Percentiles rank a stretch among this genome's conserved stretches.
phyloP scores from a whole-genome alignment of 371 early-diverging fungal genomes.

The Mucor racemosus region DNA sequence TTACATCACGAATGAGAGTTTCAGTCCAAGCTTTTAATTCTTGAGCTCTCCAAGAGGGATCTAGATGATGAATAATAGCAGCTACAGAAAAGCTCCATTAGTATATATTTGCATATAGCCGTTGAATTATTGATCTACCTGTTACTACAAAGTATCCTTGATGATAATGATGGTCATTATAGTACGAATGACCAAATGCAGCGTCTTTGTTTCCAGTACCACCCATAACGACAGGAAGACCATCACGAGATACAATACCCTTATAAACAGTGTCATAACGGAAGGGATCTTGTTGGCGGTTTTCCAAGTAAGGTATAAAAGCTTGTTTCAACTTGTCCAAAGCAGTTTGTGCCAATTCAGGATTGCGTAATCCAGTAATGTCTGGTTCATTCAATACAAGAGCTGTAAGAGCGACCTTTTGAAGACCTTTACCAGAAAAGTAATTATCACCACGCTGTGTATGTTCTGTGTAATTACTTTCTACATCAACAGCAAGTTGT shows the following conservation, averaged over 20 bases:
- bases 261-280: constrained; percentile 69
- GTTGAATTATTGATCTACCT: constrained; percentile 28
- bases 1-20: constrained; percentile 71
- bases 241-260: constrained; percentile 63
- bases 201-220: constrained; percentile 47
- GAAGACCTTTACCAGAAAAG: constrained; percentile 77
- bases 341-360: constrained; percentile 40
- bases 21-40: constrained; percentile 43
- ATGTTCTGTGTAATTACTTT: constrained; percentile 42
- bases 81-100: constrained; percentile 32
- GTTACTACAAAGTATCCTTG: constrained; percentile 70
- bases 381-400: constrained; percentile 58
- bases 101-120: background rate
- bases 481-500: constrained; percentile 45
- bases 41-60: constrained; percentile 54
- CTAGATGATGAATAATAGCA: constrained; percentile 68
- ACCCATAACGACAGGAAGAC: constrained; percentile 46
- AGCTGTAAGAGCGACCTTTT: constrained; percentile 68
- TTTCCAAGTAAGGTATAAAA: constrained; percentile 63
- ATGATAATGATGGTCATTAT: constrained; percentile 83
- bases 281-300: constrained; percentile 60
- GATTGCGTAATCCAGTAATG: constrained; percentile 49
- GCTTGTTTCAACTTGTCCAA: constrained; percentile 50
- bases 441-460: constrained; percentile 62
- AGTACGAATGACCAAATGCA: constrained; percentile 55